Evolutionary conservation across 345 rosid genomes (phyloP).

Genomic region (Eucalyptus pumila): DNA sequence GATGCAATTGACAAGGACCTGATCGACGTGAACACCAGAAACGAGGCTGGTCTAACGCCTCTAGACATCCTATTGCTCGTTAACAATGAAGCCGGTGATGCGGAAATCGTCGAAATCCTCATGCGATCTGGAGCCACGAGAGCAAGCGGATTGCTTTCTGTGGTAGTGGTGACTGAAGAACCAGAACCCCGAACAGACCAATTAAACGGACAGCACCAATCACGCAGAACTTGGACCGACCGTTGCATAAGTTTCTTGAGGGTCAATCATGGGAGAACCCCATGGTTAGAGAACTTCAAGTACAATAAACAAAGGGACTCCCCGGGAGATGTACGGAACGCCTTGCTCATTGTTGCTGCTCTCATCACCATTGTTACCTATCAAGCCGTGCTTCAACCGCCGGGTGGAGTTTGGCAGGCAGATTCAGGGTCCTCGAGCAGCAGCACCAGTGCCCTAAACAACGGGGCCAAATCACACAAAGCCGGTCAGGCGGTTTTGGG

Average conservation of each 20-base stretch:
- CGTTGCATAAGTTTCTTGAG: background rate
- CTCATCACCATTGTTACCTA: background rate
- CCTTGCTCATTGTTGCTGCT: background rate
- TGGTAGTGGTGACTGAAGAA: background rate
- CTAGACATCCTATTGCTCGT: constrained; percentile 1
- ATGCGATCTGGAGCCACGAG: constrained; percentile 1
- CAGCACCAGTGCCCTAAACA: background rate
- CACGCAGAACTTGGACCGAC: background rate
- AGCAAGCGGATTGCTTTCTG: background rate
- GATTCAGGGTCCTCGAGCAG: background rate
- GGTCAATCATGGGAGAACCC: background rate
- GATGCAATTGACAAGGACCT: too few species aligned
- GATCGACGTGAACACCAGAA: too few species aligned
- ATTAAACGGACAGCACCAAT: background rate
- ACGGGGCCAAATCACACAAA: background rate
- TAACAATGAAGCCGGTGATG: constrained; percentile 12
- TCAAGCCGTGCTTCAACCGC: background rate
- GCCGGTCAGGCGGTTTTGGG: background rate
- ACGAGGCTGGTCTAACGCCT: background rate
- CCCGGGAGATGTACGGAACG: background rate
- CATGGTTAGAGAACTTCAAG: background rate
- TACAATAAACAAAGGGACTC: background rate
- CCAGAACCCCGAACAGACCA: background rate
- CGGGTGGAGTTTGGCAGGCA: background rate
- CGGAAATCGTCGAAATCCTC: constrained; percentile 7